Evolutionary conservation across 352 stramenopile species (phyloP).

Genomic region (Phytopythium montanum): DNA sequence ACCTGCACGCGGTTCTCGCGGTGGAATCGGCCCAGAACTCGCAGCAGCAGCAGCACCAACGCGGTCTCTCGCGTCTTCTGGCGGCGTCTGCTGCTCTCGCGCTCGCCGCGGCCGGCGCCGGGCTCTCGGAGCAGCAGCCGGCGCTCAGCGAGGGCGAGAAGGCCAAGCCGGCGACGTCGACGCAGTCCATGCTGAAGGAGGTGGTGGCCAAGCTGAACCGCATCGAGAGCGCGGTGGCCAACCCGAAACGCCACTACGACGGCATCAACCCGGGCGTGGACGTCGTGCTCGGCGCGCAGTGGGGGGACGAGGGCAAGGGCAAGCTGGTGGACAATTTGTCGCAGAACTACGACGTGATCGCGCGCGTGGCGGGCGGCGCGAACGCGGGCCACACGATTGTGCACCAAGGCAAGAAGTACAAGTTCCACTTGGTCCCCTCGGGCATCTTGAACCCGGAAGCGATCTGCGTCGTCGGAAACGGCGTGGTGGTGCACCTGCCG

Average conservation of each 20-base stretch:
- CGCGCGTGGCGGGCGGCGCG: conserved; percentile 94
- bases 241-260: conserved; percentile 69
- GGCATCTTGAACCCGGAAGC: conserved; percentile 96
- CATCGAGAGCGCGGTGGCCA: conserved; percentile 83
- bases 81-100: conserved; percentile 19
- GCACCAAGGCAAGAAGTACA: conserved; percentile 98
- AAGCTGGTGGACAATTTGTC: conserved; percentile 96
- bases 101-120: conserved; percentile 23
- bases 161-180: neutral
- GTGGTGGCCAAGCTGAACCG: conserved; percentile 85
- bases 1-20: conserved; percentile 41
- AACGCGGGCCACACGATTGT: conserved; percentile 99
- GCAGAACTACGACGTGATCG: conserved; percentile 96
- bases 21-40: conserved; percentile 33
- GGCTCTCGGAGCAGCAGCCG: conserved; percentile 16
- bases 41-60: conserved; percentile 13
- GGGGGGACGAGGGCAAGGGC: conserved; percentile 99
- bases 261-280: conserved; percentile 70
- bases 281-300: conserved; percentile 97
- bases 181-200: conserved; percentile 72
- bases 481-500: conserved; percentile 97
- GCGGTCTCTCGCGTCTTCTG: conserved; percentile 11
- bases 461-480: conserved; percentile 98
- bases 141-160: conserved; percentile 28
- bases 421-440: conserved; percentile 98